A percentile compares a stretch with the other conserved stretches of the same genome.
These are phyloP conservation scores for Periconia sp. DNA, from an alignment of 2,329 filamentous ascomycete species.

Conservation along the genomic window DNA sequence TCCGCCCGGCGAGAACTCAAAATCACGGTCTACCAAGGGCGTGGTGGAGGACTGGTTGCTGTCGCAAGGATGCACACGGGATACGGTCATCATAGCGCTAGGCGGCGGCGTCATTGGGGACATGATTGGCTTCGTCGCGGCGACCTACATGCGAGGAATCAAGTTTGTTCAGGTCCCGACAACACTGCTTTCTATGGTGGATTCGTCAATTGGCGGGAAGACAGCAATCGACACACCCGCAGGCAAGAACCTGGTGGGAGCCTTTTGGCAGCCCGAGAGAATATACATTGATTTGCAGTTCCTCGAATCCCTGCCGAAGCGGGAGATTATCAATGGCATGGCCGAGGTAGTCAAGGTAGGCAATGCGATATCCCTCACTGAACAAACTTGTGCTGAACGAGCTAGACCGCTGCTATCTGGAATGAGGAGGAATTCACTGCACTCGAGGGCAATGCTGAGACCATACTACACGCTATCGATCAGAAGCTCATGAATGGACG, in stretches of 20 bases:
- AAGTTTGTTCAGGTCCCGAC: conserved; percentile 97
- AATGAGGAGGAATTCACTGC: conserved; percentile 84
- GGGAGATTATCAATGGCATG: conserved; percentile 99
- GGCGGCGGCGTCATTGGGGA: conserved; percentile 97
- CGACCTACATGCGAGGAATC: conserved; percentile 97
- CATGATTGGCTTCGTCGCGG: conserved; percentile 95
- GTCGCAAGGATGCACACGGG: conserved; percentile 86
- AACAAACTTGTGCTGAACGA: conserved; percentile 13
- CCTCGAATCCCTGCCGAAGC: conserved; percentile 83
- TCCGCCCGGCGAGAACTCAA: conserved; percentile 90
- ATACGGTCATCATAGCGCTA: conserved; percentile 92
- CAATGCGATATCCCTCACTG: not conserved
- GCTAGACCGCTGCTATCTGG: conserved; percentile 89
- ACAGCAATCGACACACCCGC: conserved; percentile 96
- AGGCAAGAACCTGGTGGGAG: conserved; percentile 94
- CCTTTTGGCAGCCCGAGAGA: conserved; percentile 94
- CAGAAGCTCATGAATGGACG: conserved; percentile 62
- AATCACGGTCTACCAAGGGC: conserved; percentile 90
- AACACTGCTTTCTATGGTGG: conserved; percentile 94
- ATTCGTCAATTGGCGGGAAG: conserved; percentile 97
- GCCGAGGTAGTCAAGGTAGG: conserved; percentile 86
- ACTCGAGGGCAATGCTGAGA: conserved; percentile 79
- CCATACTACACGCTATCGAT: conserved; percentile 76
- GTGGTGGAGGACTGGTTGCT: conserved; percentile 98
- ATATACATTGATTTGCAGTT: conserved; percentile 96